These are phyloP conservation scores for Cupressus sempervirens DNA, from an alignment of 75 land plant species.

Conservation along the genomic window DNA sequence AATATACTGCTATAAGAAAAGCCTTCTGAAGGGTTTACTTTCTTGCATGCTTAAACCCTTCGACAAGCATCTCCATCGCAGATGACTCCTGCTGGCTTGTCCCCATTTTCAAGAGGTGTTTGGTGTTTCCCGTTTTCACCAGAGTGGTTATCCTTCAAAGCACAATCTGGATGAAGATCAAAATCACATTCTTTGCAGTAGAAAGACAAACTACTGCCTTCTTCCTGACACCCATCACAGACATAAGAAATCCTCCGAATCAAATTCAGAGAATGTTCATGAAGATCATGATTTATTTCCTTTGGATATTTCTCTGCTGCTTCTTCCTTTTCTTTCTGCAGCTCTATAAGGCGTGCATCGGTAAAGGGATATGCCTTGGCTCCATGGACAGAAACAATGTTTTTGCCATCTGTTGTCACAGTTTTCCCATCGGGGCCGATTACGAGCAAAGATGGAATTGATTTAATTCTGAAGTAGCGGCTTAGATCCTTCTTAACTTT, in stretches of 20 bases:
- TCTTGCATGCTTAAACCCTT: not conserved
- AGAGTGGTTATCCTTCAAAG: not conserved
- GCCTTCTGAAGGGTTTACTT: not conserved
- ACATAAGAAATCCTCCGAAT: constrained; percentile 19
- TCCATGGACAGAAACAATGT: constrained; percentile 18
- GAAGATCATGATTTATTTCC: constrained; percentile 20
- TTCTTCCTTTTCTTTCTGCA: constrained; percentile 17
- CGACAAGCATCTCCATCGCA: constrained; percentile 1
- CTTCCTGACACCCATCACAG: constrained; percentile 32
- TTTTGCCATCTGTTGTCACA: constrained; percentile 23
- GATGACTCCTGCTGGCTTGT: not conserved
- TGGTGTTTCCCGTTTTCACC: not conserved
- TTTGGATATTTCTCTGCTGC: constrained; percentile 25
- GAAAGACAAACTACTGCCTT: constrained; percentile 38
- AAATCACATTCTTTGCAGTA: constrained; percentile 34
- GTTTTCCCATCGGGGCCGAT: constrained; percentile 48
- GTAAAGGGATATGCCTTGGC: constrained; percentile 44
- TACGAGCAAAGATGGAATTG: constrained; percentile 27
- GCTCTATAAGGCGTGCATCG: constrained; percentile 13
- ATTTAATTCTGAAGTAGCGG: constrained; percentile 26
- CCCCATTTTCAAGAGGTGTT: not conserved
- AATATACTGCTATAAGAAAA: not conserved
- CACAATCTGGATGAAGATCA: constrained; percentile 47
- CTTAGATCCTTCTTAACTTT: constrained; percentile 23
- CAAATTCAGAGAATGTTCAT: constrained; percentile 29